phyloP scores from a whole-genome alignment of 306 rosid genomes.

The Ammopiptanthus mongolicus region DNA sequence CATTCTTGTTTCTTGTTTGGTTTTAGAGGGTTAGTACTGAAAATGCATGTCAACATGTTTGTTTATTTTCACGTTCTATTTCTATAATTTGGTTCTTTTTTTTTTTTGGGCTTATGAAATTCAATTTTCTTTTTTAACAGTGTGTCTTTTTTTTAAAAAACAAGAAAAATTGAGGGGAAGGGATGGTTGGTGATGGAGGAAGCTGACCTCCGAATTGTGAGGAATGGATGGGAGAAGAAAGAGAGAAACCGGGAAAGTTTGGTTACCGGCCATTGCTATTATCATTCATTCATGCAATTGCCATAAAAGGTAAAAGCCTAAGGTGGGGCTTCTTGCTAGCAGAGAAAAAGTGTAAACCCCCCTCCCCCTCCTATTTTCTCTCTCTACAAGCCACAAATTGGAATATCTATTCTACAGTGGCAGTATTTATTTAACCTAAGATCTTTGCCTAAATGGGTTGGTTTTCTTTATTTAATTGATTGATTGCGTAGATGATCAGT shows the following conservation, averaged over 20 bases:
- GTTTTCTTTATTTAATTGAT: too few species aligned
- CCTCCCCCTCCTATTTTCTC: not conserved
- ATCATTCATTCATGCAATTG: constrained; percentile 26
- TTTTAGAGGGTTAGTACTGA: not conserved
- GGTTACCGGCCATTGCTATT: constrained; percentile 39
- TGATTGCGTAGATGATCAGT: too few species aligned
- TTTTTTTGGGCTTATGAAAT: not conserved
- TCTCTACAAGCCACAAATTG: not conserved
- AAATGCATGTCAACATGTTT: not conserved
- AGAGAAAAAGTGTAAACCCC: not conserved
- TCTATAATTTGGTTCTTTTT: not conserved
- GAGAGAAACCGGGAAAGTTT: constrained; percentile 32
- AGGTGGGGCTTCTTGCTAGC: constrained; percentile 31
- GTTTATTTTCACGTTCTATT: not conserved
- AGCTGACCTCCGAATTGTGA: constrained; percentile 50
- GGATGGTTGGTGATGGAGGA: constrained; percentile 40
- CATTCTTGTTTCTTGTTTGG: not conserved
- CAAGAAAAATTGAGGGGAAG: not conserved
- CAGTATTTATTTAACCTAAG: too few species aligned
- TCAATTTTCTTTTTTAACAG: not conserved
- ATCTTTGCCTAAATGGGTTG: too few species aligned
- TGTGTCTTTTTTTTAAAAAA: too few species aligned
- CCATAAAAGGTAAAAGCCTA: constrained; percentile 8
- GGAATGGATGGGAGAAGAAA: constrained; percentile 36
- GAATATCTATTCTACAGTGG: too few species aligned